These are phyloP conservation scores for Trematosphaeria pertusa DNA, from an alignment of 2,329 filamentous ascomycete genomes.

Conservation along the genomic window DNA sequence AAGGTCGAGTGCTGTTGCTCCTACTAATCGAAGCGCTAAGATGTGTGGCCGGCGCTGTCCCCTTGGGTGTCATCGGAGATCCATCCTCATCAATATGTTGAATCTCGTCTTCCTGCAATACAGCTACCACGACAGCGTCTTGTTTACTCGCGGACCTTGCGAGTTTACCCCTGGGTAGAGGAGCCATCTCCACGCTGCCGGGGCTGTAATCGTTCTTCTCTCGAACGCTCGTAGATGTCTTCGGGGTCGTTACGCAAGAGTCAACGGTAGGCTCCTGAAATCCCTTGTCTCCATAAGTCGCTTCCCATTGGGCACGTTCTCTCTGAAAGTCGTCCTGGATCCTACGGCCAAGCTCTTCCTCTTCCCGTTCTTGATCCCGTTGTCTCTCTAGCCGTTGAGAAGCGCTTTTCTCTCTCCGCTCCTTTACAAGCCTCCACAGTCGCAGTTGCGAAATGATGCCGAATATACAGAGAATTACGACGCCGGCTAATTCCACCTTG, in stretches of 20 bases:
- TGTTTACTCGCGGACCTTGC: conserved; percentile 45
- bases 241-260: conserved; percentile 44
- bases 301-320: conserved; percentile 77
- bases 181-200: conserved; percentile 63
- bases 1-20: conserved; percentile 13
- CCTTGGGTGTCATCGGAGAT: conserved; percentile 27
- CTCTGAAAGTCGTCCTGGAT: conserved; percentile 68
- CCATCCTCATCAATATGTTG: conserved; percentile 41
- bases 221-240: conserved; percentile 41
- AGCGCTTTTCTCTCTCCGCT: conserved; percentile 56
- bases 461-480: conserved; percentile 74
- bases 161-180: conserved; percentile 57
- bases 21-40: conserved; percentile 7
- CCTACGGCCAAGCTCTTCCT: conserved; percentile 73
- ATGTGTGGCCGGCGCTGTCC: conserved; percentile 7
- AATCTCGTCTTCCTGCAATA: conserved; percentile 58
- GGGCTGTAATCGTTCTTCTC: conserved; percentile 50
- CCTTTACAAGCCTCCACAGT: conserved; percentile 80
- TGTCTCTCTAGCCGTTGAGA: conserved; percentile 58
- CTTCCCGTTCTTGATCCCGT: conserved; percentile 68
- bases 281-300: conserved; percentile 70
- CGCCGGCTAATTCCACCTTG: conserved; percentile 80
- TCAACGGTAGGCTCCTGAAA: conserved; percentile 60
- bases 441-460: conserved; percentile 86
- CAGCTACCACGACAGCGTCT: conserved; percentile 61